Percentiles rank a stretch among this genome's conserved stretches.
These are phyloP conservation scores for Botrytis fabae DNA, from an alignment of 2,329 filamentous ascomycete genomes.

Conservation along the genomic window DNA sequence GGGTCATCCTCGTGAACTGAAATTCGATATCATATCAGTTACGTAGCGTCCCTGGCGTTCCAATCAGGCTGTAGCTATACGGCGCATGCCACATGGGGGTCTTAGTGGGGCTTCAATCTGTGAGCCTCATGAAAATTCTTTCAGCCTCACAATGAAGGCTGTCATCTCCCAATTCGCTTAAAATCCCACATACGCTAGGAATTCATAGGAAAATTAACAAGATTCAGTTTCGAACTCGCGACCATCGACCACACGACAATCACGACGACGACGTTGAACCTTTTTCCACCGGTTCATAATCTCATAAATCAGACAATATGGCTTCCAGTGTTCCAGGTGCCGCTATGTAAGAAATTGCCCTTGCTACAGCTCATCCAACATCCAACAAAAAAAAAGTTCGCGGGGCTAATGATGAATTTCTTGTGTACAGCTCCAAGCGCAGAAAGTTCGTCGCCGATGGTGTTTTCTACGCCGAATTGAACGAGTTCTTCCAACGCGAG, in stretches of 20 bases:
- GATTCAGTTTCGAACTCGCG: slow-evolving; percentile 18
- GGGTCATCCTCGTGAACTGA: neutral
- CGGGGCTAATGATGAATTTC: slow-evolving; percentile 26
- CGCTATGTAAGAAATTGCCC: slow-evolving; percentile 41
- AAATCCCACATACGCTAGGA: slow-evolving; percentile 20
- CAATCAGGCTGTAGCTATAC: neutral
- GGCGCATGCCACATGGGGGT: neutral
- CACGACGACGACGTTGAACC: slow-evolving; percentile 36
- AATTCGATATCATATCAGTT: slow-evolving; percentile 12
- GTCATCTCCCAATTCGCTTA: slow-evolving; percentile 16
- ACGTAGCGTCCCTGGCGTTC: neutral
- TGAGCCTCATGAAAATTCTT: neutral
- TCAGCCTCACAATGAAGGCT: neutral
- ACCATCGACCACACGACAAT: slow-evolving; percentile 23
- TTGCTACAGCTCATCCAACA: slow-evolving; percentile 10
- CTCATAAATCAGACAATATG: slow-evolving; percentile 41
- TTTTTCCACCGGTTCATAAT: slow-evolving; percentile 36
- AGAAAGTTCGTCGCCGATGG: slow-evolving; percentile 96
- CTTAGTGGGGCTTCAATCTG: neutral
- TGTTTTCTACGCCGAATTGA: slow-evolving; percentile 99
- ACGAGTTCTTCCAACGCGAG: slow-evolving; percentile 99
- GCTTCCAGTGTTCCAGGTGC: slow-evolving; percentile 43
- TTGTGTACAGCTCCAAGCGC: slow-evolving; percentile 73
- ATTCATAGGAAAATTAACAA: slow-evolving; percentile 16
- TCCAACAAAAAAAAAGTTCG: slow-evolving; percentile 15